These are phyloP conservation scores for Epipyxis sp. DNA, from an alignment of 108 stramenopile genomes.

Conservation along the genomic window DNA sequence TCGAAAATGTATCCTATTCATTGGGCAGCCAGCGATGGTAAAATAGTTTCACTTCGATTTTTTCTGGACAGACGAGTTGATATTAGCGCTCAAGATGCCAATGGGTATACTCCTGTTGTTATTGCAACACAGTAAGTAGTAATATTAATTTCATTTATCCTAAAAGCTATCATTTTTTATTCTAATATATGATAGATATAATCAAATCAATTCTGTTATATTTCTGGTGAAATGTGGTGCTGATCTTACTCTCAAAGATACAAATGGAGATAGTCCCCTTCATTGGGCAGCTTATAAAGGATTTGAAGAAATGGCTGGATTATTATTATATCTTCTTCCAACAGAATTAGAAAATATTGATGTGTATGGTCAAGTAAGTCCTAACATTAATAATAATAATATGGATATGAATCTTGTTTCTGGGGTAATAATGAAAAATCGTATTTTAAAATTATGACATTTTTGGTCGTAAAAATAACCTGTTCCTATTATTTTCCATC, in stretches of 20 bases:
- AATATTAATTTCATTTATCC: slow-evolving; percentile 81
- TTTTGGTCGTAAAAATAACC: too few species aligned
- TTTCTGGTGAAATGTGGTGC: slow-evolving; percentile 66
- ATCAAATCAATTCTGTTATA: slow-evolving; percentile 25
- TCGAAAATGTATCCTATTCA: slow-evolving; percentile 89
- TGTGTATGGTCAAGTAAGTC: slow-evolving; percentile 6
- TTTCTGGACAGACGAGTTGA: slow-evolving; percentile 56
- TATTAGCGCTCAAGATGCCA: slow-evolving; percentile 42
- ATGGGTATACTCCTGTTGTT: slow-evolving; percentile 80
- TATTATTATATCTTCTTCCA: slow-evolving; percentile 69
- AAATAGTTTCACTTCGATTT: slow-evolving; percentile 66
- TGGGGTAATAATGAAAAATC: slow-evolving; percentile 1
- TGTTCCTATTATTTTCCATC: too few species aligned
- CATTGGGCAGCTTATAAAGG: slow-evolving; percentile 98
- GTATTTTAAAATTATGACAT: too few species aligned
- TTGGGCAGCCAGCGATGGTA: slow-evolving; percentile 89
- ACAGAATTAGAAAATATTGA: slow-evolving; percentile 11
- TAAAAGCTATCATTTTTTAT: neutral
- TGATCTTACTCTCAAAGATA: slow-evolving; percentile 64
- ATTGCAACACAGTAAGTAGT: slow-evolving; percentile 90
- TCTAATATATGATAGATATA: neutral
- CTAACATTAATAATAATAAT: neutral
- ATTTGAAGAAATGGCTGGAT: slow-evolving; percentile 71
- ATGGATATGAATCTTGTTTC: neutral
- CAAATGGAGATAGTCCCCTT: slow-evolving; percentile 59